Evolutionary conservation across 768 basidiomycete genomes (phyloP), one percentile per base, ranked within the genome.

Genomic region (Termitomyces sp.): DNA sequence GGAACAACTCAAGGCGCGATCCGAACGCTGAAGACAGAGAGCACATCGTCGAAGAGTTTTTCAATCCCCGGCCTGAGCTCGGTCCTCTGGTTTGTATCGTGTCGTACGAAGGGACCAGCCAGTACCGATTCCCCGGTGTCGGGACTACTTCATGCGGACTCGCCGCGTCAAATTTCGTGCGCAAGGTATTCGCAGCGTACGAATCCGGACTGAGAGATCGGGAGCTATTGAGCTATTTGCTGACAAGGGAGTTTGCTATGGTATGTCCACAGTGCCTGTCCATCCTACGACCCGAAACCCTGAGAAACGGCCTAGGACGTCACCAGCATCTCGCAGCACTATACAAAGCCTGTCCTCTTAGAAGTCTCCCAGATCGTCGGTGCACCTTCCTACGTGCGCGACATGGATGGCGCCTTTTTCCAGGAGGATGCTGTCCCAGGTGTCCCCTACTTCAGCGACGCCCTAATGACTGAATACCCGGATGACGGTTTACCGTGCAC

Each of bases 81-180:
- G n/a, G n/a, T n/a, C n/a, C n/a, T n/a, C 16, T 18, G 3, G 22
- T 12, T 5, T 5, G 4, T 2, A 10, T 46, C 4, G 26, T 55
- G 12, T 36, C 24, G 26, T 8, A 36, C 34, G 1, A 18, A 1
- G 36, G 24, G 1, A 39, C 55, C 6, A 18, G 10, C 33, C 54
- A 55, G 26, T 36, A 9, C 27, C 43, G 27, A 37, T 47, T 47
- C 36, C 0, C 0, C 10, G 2, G 4, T n/a, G 3, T 0, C 1
- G 27, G 45, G 4, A 10, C 3, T 13, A 12, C 45, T 12, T 26
- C 55, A 3, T 47, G 55, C n/a, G 55, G 36, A 18, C 55, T 55
- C n/a, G 27, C 16, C 13, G 36, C 55, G 30, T 47, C 55, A 20
- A 55, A 55, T 30, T 55, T 55, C n/a, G 18, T 24, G 5, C 55